These are phyloP conservation scores for Aspergillus niger DNA, from an alignment of 2,329 filamentous ascomycete genomes.

Conservation along the genomic window DNA sequence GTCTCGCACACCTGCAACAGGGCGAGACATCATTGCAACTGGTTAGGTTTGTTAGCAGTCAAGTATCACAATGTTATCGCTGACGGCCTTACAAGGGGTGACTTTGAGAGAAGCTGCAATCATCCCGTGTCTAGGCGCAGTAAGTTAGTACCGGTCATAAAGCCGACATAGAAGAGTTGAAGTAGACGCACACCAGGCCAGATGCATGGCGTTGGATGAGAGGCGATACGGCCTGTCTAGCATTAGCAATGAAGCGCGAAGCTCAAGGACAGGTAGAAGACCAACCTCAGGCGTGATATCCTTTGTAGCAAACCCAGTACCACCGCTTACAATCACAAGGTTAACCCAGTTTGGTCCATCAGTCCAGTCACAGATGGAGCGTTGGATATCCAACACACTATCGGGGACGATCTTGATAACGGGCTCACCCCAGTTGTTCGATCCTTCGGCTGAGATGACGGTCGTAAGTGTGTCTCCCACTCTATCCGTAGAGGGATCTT, in stretches of 20 bases:
- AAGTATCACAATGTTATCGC: too few species aligned
- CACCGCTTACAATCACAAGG: constrained; percentile 83
- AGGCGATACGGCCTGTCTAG: constrained; percentile 68
- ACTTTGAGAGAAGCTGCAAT: constrained; percentile 78
- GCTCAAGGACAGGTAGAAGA: constrained; percentile 11
- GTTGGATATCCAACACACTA: constrained; percentile 72
- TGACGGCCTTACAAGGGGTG: constrained; percentile 74
- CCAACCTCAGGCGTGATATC: constrained; percentile 86
- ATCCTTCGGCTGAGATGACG: constrained; percentile 68
- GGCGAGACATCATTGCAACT: constrained; percentile 97
- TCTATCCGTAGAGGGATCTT: constrained; percentile 76
- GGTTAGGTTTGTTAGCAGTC: constrained; percentile 22
- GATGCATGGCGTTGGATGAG: constrained; percentile 83
- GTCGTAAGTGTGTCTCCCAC: constrained; percentile 67
- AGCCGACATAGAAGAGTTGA: background rate
- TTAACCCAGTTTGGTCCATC: constrained; percentile 67
- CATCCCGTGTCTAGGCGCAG: constrained; percentile 74
- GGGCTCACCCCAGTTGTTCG: constrained; percentile 69
- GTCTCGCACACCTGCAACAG: constrained; percentile 83
- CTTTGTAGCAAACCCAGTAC: constrained; percentile 84
- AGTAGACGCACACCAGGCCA: constrained; percentile 68
- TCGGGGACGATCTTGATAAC: constrained; percentile 79
- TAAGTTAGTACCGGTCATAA: constrained; percentile 22
- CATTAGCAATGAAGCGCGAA: constrained; percentile 17
- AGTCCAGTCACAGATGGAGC: constrained; percentile 70